phyloP scores from a whole-genome alignment of 2,329 filamentous ascomycete species.

The Aureobasidium sp. region DNA sequence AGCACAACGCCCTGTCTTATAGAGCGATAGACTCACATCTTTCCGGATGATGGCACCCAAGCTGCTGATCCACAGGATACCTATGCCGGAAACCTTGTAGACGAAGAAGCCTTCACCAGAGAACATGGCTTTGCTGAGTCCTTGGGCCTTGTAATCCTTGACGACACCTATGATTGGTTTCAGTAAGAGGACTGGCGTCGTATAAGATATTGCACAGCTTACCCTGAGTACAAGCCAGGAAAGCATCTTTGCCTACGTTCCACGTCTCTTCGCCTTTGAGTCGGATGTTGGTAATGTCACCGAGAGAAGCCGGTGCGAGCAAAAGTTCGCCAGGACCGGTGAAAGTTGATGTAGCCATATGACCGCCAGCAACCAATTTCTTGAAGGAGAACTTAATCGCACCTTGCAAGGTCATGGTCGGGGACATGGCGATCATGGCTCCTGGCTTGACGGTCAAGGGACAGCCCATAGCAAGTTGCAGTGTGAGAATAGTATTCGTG shows the following conservation, averaged over 20 bases:
- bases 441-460: conserved; percentile 76
- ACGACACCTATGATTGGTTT: background rate
- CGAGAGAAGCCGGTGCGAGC: conserved; percentile 69
- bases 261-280: conserved; percentile 66
- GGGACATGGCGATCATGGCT: conserved; percentile 91
- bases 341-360: conserved; percentile 69
- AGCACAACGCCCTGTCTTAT: background rate
- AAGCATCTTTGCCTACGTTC: conserved; percentile 80
- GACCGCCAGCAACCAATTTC: conserved; percentile 76
- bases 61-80: conserved; percentile 81
- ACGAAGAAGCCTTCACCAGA: conserved; percentile 87
- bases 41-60: conserved; percentile 94
- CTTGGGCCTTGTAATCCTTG: conserved; percentile 37
- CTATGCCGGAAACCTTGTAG: conserved; percentile 73
- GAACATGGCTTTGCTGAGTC: conserved; percentile 84
- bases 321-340: conserved; percentile 88
- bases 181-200: conserved; percentile 48
- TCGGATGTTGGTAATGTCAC: conserved; percentile 76
- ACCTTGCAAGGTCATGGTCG: conserved; percentile 76
- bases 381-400: conserved; percentile 79
- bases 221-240: conserved; percentile 78
- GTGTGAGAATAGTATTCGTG: conserved; percentile 77
- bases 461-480: conserved; percentile 84
- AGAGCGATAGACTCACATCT: conserved; percentile 54
- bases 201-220: conserved; percentile 70